A percentile compares a stretch with the other conserved stretches of the same genome.
Conservation (phyloP, 768 basidiomycete genomes). For the Termitomyces sp. region DNA sequence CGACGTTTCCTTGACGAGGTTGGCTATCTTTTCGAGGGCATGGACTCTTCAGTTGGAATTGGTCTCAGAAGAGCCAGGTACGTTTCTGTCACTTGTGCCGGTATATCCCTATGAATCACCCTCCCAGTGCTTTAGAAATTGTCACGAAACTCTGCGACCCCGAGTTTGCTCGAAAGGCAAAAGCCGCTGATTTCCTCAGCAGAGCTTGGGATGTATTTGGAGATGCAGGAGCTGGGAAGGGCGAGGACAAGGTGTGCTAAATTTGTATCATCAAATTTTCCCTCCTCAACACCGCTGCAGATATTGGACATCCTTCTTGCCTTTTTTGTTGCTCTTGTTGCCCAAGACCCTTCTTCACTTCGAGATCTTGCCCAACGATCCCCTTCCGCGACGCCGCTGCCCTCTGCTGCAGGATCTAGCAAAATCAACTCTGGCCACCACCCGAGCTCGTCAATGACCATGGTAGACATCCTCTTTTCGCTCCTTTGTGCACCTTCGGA, state of each 20-base stretch:
- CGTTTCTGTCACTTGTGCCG: constrained; percentile 5
- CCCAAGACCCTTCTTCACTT: constrained; percentile 57
- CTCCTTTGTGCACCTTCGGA: constrained; percentile 42
- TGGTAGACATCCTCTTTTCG: constrained; percentile 43
- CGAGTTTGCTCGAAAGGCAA: constrained; percentile 79
- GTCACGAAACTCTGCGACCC: constrained; percentile 68
- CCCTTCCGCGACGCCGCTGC: constrained; percentile 7
- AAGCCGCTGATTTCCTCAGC: constrained; percentile 68
- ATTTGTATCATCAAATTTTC: neutral
- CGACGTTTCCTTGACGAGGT: constrained; percentile 81
- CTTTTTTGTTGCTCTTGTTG: constrained; percentile 61
- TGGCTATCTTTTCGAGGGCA: constrained; percentile 82
- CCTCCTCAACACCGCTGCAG: constrained; percentile 29
- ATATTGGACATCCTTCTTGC: constrained; percentile 63
- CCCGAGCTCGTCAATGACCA: constrained; percentile 27
- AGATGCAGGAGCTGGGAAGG: constrained; percentile 55
- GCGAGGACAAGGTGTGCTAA: constrained; percentile 50
- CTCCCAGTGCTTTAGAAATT: constrained; percentile 69
- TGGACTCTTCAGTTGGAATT: constrained; percentile 50
- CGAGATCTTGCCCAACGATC: constrained; percentile 48
- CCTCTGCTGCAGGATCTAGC: constrained; percentile 12
- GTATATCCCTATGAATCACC: neutral
- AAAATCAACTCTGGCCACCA: constrained; percentile 13
- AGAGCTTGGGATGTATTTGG: constrained; percentile 69
- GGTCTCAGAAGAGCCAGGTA: constrained; percentile 71